Evolutionary conservation across 768 basidiomycete genomes (phyloP).

Genomic region (Kondoa subrosea): DNA sequence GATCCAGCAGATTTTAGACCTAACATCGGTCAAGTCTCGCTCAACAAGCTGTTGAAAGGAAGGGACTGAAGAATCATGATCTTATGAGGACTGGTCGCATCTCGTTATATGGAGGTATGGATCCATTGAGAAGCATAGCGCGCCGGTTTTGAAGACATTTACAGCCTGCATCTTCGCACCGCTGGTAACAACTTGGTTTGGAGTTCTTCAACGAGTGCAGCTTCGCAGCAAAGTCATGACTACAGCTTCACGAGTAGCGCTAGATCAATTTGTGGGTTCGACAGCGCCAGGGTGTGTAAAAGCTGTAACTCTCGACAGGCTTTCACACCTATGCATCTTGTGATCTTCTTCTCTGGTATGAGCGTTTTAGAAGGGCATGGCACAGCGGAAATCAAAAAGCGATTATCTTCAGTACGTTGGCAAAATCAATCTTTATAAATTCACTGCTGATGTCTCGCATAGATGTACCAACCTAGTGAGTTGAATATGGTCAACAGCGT

Average conservation of each 20-base stretch:
- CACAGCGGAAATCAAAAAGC: not conserved
- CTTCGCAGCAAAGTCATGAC: not conserved
- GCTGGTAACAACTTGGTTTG: not conserved
- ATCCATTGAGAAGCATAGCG: too few species aligned
- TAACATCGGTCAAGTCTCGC: too few species aligned
- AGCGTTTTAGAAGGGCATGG: not conserved
- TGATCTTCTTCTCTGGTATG: not conserved
- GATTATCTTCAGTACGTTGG: not conserved
- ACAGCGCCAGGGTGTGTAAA: too few species aligned
- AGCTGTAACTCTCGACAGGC: too few species aligned
- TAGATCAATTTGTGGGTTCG: not conserved
- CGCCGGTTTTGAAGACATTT: too few species aligned
- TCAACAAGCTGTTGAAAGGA: not conserved
- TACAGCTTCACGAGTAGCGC: not conserved
- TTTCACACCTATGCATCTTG: not conserved
- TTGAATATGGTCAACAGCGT: too few species aligned
- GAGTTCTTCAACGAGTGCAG: not conserved
- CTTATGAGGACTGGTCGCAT: not conserved
- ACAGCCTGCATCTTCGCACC: not conserved
- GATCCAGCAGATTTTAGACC: too few species aligned
- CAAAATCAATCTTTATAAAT: too few species aligned
- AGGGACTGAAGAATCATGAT: not conserved
- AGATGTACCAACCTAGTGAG: not conserved
- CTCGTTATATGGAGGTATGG: not conserved
- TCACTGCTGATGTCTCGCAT: too few species aligned